These are phyloP conservation scores for Mrakiaceae sp. DNA, from an alignment of 1,284 basidiomycete genomes.

Conservation along the genomic window DNA sequence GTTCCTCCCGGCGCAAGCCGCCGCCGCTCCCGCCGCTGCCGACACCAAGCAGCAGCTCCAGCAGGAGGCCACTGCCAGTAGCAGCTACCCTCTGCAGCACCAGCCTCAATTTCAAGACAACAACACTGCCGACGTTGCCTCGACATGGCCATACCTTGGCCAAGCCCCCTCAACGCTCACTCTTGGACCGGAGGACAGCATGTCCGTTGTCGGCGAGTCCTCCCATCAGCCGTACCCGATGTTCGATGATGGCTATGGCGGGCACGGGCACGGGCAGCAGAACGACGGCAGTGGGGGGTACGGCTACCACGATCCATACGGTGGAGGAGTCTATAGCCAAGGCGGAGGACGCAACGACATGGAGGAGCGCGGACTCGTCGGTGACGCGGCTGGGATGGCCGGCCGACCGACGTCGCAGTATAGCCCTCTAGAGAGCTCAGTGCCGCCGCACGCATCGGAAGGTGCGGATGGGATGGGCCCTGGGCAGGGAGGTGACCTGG, in stretches of 20 bases:
- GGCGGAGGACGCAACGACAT: constrained; percentile 14
- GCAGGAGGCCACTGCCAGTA: background rate
- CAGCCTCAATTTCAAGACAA: too few species aligned
- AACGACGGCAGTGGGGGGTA: background rate
- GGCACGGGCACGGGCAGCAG: background rate
- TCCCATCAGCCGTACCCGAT: background rate
- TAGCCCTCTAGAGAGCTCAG: too few species aligned
- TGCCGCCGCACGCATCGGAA: too few species aligned
- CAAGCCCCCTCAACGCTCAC: background rate
- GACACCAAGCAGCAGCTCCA: background rate
- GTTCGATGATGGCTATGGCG: background rate
- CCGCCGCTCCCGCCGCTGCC: background rate
- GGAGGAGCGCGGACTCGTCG: constrained; percentile 22
- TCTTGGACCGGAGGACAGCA: constrained; percentile 2
- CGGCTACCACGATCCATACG: background rate
- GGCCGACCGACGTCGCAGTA: too few species aligned
- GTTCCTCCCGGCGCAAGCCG: background rate
- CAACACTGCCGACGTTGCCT: background rate
- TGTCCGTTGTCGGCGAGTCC: background rate
- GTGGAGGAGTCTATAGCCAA: background rate
- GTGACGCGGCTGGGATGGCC: constrained; percentile 15
- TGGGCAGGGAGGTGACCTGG: too few species aligned
- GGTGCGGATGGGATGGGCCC: too few species aligned
- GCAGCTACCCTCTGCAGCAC: background rate
- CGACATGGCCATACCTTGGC: background rate